Base-by-base conservation (phyloP, 129 eudicot species). In the Ambrosia trifida region DNA sequence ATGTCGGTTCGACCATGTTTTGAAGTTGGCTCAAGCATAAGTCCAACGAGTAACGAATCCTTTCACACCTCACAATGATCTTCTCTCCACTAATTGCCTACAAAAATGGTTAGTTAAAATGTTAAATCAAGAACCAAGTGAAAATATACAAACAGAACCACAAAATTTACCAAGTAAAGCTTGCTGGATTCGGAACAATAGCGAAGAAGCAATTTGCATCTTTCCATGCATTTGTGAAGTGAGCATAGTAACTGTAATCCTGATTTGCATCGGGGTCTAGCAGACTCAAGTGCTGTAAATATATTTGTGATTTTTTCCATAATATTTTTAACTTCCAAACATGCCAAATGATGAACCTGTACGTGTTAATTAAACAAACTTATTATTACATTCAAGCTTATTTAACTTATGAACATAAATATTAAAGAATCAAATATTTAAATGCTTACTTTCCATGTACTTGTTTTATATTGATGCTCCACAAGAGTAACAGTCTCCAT, bases 131-230 rank as follows among this genome's bases (percentile, higher is more conserved):
- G 12, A 58, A 64, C 10, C 13, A 12, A 54, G 63, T 49, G 2
- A 24, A 57, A 24, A 24, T 24, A 24, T 24, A 11, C 0, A 7
- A 20, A 17, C 28, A 24, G 28, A 24, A 24, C 28, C 1, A 3
- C 6, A 35, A 56, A 24, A 47, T 36, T 17, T 73, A 79, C 83
- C 79, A 79, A 79, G 69, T 79, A 79, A 68, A 79, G 79, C 62
- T 79, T 79, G 60, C 79, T 79, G 46, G 83, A 73, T 47, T 79
- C 83, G 6, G 79, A 74, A 79, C 83, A 79, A 43, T 60, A 45
- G 35, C 50, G 79, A 50, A 79, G 79, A 73, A 73, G 76, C 35
- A 51, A 31, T 17, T 69, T 67, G 72, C 72, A 73, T 32, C 50
- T 73, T 28, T 79, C 71, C 79, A 79, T 24, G 72, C 49, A 73